Evolutionary conservation across 495 filamentous ascomycete species (phyloP), one percentile per base, ranked within the genome.

Genomic region (Lichina pygmaea): DNA sequence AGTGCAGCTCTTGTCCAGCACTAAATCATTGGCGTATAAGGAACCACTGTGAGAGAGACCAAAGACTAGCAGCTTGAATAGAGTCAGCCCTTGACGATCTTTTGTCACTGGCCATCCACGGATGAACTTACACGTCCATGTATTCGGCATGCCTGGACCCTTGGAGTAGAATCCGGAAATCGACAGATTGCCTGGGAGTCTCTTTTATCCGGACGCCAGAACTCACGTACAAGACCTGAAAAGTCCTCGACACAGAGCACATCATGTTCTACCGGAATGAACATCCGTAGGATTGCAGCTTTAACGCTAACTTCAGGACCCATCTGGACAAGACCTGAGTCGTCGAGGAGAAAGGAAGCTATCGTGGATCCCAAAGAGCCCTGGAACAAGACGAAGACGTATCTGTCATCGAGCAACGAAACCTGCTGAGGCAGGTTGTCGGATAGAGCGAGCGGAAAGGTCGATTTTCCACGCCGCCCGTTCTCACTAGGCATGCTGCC

Each of bases 1-100:
- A 1, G 89, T 94, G 60, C 84, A 93, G 50, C 82, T 89, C 54
- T 76, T 79, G 3, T 73, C 71, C 37, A 95, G 59, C 11, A 74
- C 62, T 15, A 67, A 66, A 34, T 75, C 71, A 51, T 89, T 84
- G 30, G 79, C 79, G 53, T 77, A 91, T 10, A 97, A 62, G 46
- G 73, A 63, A 2, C 89, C 91, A 46, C 69, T 75, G 33, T 70
- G 64, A 16, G 83, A 74, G 52, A 93, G 58, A 1, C 71, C 71
- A 57, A 81, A 71, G 0, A 62, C 61, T 31, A 76, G 54, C 16
- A 30, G 30, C 53, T 24, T 24, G 24, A 24, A 4, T 24, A 24
- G 4, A 24, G 24, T 24, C 24, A 24, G 24, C 24, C 24, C 24
- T 24, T 24, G 24, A 24, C 1, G 4, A 24, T 24, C 24, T 4